phyloP scores from a whole-genome alignment of 1,284 basidiomycete species.

The Tremellales sp. region DNA sequence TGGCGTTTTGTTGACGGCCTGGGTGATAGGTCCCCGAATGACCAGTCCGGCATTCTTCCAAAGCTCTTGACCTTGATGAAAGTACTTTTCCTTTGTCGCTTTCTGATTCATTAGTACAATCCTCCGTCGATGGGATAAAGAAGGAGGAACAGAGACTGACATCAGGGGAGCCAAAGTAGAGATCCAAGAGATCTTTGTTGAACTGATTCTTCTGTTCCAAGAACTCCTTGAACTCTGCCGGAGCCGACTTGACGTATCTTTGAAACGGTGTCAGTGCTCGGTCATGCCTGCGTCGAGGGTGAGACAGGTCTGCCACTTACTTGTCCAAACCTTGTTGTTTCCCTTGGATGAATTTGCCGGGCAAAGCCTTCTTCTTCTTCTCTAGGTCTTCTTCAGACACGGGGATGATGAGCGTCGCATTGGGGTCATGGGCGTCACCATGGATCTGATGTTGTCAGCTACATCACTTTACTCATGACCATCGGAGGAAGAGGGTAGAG shows the following conservation, averaged over 20 bases:
- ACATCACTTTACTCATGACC: slow-evolving; percentile 2
- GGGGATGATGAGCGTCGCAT: slow-evolving; percentile 53
- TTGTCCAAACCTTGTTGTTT: slow-evolving; percentile 49
- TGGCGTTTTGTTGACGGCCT: slow-evolving; percentile 31
- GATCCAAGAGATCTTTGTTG: slow-evolving; percentile 53
- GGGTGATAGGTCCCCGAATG: slow-evolving; percentile 36
- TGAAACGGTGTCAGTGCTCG: too few species aligned
- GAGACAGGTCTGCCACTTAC: slow-evolving; percentile 11
- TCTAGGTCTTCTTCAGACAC: slow-evolving; percentile 55
- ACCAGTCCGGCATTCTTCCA: slow-evolving; percentile 39
- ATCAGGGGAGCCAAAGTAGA: slow-evolving; percentile 30
- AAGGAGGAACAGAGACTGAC: slow-evolving; percentile 12
- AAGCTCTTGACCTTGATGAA: slow-evolving; percentile 26
- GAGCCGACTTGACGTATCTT: slow-evolving; percentile 50
- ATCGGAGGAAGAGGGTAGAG: background rate
- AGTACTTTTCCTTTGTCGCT: slow-evolving; percentile 26
- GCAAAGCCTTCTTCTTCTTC: slow-evolving; percentile 49
- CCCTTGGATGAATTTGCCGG: slow-evolving; percentile 50
- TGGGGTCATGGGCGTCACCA: slow-evolving; percentile 58
- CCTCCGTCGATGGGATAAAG: background rate
- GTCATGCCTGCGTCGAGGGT: slow-evolving; percentile 18
- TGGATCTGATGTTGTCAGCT: slow-evolving; percentile 53
- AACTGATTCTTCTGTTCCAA: slow-evolving; percentile 54
- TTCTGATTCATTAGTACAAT: slow-evolving; percentile 11
- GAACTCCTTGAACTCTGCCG: slow-evolving; percentile 54